A percentile compares a stretch with the other conserved stretches of the same genome.
phyloP scores from a whole-genome alignment of 305 asterid species.

The Salvia sclarea region DNA sequence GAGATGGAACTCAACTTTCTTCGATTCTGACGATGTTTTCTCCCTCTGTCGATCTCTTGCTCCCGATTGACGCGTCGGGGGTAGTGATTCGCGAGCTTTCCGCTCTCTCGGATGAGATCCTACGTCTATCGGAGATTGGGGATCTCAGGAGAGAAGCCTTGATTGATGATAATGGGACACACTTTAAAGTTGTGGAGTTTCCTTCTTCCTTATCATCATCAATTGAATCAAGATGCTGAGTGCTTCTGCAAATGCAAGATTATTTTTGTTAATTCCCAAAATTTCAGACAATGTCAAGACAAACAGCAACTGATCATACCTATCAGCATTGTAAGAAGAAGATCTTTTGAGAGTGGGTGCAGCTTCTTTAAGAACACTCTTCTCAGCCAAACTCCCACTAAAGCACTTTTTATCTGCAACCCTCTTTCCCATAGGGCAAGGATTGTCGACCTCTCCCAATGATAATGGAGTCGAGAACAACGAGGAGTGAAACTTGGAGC shows the following conservation, averaged over 20 bases:
- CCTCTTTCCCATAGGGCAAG: conserved; percentile 46
- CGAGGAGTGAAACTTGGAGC: conserved; percentile 71
- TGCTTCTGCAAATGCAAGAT: conserved; percentile 47
- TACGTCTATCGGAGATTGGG: conserved; percentile 66
- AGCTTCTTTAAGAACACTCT: conserved; percentile 55
- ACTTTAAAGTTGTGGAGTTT: conserved; percentile 46
- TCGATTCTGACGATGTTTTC: conserved; percentile 62
- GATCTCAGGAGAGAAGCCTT: conserved; percentile 78
- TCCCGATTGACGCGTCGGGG: conserved; percentile 46
- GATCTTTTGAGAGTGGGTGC: conserved; percentile 60
- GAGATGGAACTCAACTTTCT: conserved; percentile 67
- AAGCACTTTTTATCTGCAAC: conserved; percentile 75
- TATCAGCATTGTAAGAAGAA: conserved; percentile 65
- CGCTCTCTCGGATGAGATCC: conserved; percentile 62
- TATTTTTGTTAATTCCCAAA: not conserved
- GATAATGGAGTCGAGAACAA: conserved; percentile 49
- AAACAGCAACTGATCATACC: conserved; percentile 39
- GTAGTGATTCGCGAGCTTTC: conserved; percentile 51
- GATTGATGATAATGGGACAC: conserved; percentile 71
- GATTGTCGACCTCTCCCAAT: conserved; percentile 75
- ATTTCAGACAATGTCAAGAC: not conserved
- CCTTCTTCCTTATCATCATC: conserved; percentile 58
- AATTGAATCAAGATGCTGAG: conserved; percentile 42
- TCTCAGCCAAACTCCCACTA: conserved; percentile 79
- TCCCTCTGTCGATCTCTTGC: conserved; percentile 60